Base-by-base conservation (phyloP, 2,329 filamentous ascomycete species). In the Beauveria pseudobassiana region DNA sequence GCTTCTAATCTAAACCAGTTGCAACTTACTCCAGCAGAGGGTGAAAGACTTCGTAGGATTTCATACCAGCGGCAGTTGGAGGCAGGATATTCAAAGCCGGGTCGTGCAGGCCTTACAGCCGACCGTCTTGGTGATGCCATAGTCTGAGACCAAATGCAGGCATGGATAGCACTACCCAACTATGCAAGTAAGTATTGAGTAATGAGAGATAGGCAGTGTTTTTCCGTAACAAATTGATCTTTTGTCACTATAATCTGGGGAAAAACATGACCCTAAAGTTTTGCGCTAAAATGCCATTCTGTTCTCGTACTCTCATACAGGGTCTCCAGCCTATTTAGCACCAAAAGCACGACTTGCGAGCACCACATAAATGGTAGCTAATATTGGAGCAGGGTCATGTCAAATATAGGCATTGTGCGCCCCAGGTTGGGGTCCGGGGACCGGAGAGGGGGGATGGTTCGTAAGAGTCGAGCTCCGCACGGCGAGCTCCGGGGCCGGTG, bases 61-160 rank as follows among this genome's bases (percentile, higher is more conserved):
- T 82, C 79, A 6, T 85, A 83, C 65, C 77, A 83, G 67, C 74
- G 78, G 49, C 83, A 87, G 65, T 64, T 84, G 7, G 81, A 82
- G 64, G 77, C 79, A 5, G 83, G 83, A 0, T 77, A 80, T 70
- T 74, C 69, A 49, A 73, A 76, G n/a, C 78, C 83, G 0, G 81
- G 79, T 0, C 74, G 74, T 24, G 75, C 76, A 3, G 81, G 80
- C 1, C 66, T 80, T 46, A 79, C 77, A 2, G 73, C 67, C 1
- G 78, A 80, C 65, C 69, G 71, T 7, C 66, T 75, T 26, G 76
- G 76, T 6, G 75, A 77, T 24, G 53, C 51, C 2, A 7, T 12
- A 3, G 4, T 8, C 14, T 62, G 59, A 34, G 14, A 18, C 59
- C 52, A 3, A 9, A 28, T 12, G 18, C 24, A 18, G 8, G 34